These are phyloP conservation scores for Rhododendron kiyosumense DNA, from an alignment of 148 eudicot genomes.

Conservation along the genomic window DNA sequence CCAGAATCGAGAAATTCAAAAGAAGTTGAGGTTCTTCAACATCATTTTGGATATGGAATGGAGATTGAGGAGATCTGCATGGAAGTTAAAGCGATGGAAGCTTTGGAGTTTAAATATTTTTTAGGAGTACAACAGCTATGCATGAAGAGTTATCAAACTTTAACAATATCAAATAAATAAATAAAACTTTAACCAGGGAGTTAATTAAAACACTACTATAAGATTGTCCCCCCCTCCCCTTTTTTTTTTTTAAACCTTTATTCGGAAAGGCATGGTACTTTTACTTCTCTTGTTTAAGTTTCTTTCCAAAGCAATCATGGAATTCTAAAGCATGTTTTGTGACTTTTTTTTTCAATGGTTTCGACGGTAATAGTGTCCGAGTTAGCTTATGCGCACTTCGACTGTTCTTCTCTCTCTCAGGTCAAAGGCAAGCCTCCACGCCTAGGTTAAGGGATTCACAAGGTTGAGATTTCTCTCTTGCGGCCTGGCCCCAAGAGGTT, in stretches of 20 bases:
- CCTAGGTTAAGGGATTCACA: background rate
- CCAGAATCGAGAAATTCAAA: background rate
- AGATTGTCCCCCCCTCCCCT: background rate
- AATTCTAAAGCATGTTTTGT: slow-evolving; percentile 24
- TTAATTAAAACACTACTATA: background rate
- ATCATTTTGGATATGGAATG: background rate
- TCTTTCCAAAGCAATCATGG: slow-evolving; percentile 22
- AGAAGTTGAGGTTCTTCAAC: background rate
- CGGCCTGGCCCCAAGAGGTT: background rate
- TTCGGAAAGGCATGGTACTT: slow-evolving; percentile 1
- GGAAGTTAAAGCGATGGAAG: background rate
- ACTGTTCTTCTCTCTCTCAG: too few species aligned
- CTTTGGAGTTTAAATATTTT: slow-evolving; percentile 14
- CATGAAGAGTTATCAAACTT: slow-evolving; percentile 7
- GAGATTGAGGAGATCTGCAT: background rate
- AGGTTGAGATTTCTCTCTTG: too few species aligned
- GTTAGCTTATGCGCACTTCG: too few species aligned
- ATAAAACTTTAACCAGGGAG: background rate
- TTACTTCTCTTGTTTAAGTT: background rate
- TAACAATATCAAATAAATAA: too few species aligned
- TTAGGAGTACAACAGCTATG: background rate
- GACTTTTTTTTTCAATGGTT: slow-evolving; percentile 5
- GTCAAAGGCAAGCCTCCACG: background rate
- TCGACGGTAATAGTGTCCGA: background rate
- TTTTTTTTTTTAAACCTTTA: background rate